Conservation (phyloP, 345 rosid genomes). For the Rhodomyrtus tomentosa region DNA sequence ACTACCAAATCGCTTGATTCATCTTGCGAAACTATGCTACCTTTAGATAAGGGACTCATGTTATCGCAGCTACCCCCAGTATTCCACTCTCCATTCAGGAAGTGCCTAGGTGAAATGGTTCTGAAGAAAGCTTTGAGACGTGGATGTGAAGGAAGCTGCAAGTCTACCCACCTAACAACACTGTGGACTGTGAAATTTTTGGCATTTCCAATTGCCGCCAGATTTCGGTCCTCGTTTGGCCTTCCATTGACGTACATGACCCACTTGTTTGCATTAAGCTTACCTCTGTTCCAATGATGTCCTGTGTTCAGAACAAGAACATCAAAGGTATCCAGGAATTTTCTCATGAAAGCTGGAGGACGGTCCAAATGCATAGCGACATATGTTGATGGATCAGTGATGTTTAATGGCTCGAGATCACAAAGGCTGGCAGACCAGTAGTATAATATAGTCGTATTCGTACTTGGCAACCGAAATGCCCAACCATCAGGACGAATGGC, state of each 20-base stretch:
- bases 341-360: slow-evolving; percentile 59
- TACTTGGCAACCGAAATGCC: slow-evolving; percentile 47
- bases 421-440: slow-evolving; percentile 64
- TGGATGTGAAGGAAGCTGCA: slow-evolving; percentile 43
- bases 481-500: slow-evolving; percentile 61
- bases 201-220: slow-evolving; percentile 32
- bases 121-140: slow-evolving; percentile 54
- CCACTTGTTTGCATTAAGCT: slow-evolving; percentile 59
- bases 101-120: slow-evolving; percentile 68
- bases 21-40: slow-evolving; percentile 28
- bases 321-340: slow-evolving; percentile 35
- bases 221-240: slow-evolving; percentile 17
- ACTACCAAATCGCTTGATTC: slow-evolving; percentile 43
- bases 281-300: slow-evolving; percentile 83
- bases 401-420: slow-evolving; percentile 40
- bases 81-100: slow-evolving; percentile 69
- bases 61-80: slow-evolving; percentile 70
- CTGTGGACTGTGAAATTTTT: slow-evolving; percentile 49
- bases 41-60: slow-evolving; percentile 40
- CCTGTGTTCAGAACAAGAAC: slow-evolving; percentile 67
- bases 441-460: slow-evolving; percentile 65
- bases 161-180: slow-evolving; percentile 48
- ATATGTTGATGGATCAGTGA: slow-evolving; percentile 10
- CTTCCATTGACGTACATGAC: slow-evolving; percentile 52
- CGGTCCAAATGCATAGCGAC: slow-evolving; percentile 71